A percentile compares a stretch with the other conserved stretches of the same genome.
Conservation (phyloP, 2,329 filamentous ascomycete species). For the Diaporthe caulivora region DNA sequence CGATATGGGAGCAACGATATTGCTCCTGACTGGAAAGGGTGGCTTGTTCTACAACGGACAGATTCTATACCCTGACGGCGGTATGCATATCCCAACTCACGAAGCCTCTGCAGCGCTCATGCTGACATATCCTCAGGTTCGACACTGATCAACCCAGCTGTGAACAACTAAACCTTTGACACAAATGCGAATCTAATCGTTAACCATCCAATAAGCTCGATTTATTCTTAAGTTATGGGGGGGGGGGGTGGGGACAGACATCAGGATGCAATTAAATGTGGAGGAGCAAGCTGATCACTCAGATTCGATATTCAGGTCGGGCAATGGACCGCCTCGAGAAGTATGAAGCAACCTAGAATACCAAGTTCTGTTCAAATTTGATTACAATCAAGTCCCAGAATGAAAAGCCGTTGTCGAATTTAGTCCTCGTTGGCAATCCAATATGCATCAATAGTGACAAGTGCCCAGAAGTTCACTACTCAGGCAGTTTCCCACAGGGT, state of each 20-base stretch:
- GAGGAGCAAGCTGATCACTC: too few species aligned
- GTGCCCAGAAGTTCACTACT: background rate
- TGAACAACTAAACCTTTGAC: constrained; percentile 14
- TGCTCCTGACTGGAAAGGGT: constrained; percentile 63
- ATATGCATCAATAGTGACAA: background rate
- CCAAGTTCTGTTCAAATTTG: background rate
- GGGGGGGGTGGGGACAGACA: background rate
- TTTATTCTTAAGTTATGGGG: too few species aligned
- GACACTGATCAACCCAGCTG: constrained; percentile 29
- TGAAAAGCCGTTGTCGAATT: too few species aligned
- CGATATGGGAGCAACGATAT: constrained; percentile 63
- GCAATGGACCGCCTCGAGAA: background rate
- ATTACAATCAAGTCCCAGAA: background rate
- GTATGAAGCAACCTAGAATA: background rate
- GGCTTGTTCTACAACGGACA: constrained; percentile 66
- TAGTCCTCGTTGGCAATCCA: too few species aligned
- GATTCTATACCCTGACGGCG: constrained; percentile 63
- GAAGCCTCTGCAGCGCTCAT: background rate
- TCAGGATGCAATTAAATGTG: background rate
- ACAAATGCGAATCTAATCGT: too few species aligned
- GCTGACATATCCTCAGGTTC: constrained; percentile 17
- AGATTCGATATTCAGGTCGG: background rate
- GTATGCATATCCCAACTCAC: constrained; percentile 40
- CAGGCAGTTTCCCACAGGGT: background rate
- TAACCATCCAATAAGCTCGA: background rate